A percentile compares a stretch with the other conserved stretches of the same genome.
phyloP scores from a whole-genome alignment of 257 asterid species.

The Ocimum tenuiflorum region DNA sequence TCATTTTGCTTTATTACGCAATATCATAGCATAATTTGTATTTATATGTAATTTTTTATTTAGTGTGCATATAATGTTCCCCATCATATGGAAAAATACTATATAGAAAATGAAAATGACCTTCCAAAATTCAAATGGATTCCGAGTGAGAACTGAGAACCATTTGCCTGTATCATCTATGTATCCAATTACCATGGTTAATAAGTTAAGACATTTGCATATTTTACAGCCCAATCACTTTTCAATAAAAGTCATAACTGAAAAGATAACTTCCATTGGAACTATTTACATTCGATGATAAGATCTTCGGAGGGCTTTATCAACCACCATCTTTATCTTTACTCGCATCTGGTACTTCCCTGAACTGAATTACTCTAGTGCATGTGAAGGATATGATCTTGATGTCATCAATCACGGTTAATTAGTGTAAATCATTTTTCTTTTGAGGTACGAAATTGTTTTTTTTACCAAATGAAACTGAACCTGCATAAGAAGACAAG shows the following conservation, averaged over 20 bases:
- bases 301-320: not conserved
- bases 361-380: not conserved
- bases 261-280: not conserved
- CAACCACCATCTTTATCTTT: not conserved
- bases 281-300: not conserved
- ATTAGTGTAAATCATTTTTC: not conserved
- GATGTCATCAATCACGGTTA: not conserved
- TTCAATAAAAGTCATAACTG: not conserved
- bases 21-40: too few species aligned
- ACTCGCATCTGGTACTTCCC: not conserved
- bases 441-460: not conserved
- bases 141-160: not conserved
- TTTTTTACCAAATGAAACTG: not conserved
- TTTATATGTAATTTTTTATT: too few species aligned
- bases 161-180: not conserved
- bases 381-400: not conserved
- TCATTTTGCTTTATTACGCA: not conserved
- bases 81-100: too few species aligned
- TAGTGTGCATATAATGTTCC: too few species aligned
- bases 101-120: too few species aligned
- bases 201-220: not conserved
- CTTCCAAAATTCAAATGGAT: not conserved
- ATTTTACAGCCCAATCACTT: not conserved
- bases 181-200: not conserved
- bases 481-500: not conserved